Evolutionary conservation across 306 rosid species (phyloP), one percentile per base, ranked within the genome.

Genomic region (Begonia fuchsioides): DNA sequence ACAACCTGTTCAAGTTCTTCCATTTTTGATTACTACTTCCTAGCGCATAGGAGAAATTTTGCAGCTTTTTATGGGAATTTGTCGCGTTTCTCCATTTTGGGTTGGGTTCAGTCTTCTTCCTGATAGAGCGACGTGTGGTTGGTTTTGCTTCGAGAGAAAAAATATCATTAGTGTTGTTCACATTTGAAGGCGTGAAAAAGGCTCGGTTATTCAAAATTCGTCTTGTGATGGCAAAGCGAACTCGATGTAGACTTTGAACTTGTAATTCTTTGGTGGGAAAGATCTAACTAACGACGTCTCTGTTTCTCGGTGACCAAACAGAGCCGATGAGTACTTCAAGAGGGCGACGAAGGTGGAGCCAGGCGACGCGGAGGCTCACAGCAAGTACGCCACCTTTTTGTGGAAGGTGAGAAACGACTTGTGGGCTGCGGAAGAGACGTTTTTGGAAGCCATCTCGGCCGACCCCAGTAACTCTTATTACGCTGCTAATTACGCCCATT

Each of bases 241-340:
- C 6, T 15, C 14, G 50, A 15, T 12, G 50, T 15, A 5, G 50
- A 15, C 50, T 47, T 47, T 15, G 1, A 13, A 2, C 17, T 47
- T 47, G 18, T 15, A 41, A 10, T 1, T 41, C 12, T 1, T 1
- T 41, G 12, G 7, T 0, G 38, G 18, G 17, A 19, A 9, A n/a
- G 11, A 15, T 5, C 15, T 2, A 11, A 50, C 35, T 2, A 0
- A 26, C 35, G 35, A 26, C 7, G 35, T 26, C 35, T 26, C 35
- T 26, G 35, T 26, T 26, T 26, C 35, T 4, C 7, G 8, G 35
- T 26, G 35, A 2, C 14, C 10, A 15, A 54, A 62, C 81, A 87
- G 96, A 72, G 93, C 93, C 38, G 96, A 87, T 67, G 79, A 72
- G 50, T 78, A 69, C 65, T 78, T 78, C 70, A 76, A 48, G 61